phyloP scores from a whole-genome alignment of 2,329 filamentous ascomycete genomes.

The Eurotiales sp. region DNA sequence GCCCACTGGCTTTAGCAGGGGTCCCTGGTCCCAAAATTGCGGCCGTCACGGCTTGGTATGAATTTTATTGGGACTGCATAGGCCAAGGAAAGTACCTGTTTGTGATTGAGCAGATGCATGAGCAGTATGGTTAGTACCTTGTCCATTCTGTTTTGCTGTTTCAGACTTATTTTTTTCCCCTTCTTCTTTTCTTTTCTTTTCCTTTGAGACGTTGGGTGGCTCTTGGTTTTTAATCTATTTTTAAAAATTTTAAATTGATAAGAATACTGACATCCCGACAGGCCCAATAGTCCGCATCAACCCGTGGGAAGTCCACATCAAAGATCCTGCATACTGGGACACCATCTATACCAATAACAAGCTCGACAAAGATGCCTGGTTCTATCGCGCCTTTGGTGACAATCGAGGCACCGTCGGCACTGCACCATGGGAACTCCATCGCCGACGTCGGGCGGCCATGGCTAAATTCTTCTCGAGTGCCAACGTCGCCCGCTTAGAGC shows the following conservation, averaged over 20 bases:
- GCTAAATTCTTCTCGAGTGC: constrained; percentile 44
- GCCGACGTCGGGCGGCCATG: constrained; percentile 38
- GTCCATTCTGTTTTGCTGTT: neutral
- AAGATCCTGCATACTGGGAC: constrained; percentile 31
- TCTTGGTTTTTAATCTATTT: neutral
- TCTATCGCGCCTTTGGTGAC: constrained; percentile 16
- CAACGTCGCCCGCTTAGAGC: constrained; percentile 33
- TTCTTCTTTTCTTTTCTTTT: neutral
- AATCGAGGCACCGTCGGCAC: constrained; percentile 16
- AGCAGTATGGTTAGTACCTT: constrained; percentile 23
- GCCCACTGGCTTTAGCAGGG: constrained; percentile 23
- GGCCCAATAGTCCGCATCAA: constrained; percentile 36
- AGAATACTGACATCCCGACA: constrained; percentile 11
- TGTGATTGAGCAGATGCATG: constrained; percentile 24
- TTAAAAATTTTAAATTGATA: too few relatives aligned
- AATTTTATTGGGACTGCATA: constrained; percentile 26
- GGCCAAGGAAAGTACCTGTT: constrained; percentile 21
- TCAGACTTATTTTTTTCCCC: too few relatives aligned
- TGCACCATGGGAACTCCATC: constrained; percentile 32
- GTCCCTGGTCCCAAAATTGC: constrained; percentile 24
- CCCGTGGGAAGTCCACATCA: constrained; percentile 35
- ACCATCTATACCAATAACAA: constrained; percentile 25
- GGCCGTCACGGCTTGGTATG: constrained; percentile 24
- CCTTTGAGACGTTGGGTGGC: too few relatives aligned
- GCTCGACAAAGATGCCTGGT: constrained; percentile 16